Base-by-base conservation (phyloP, 371 early-diverging fungal genomes). In the Batkoa obscura region DNA sequence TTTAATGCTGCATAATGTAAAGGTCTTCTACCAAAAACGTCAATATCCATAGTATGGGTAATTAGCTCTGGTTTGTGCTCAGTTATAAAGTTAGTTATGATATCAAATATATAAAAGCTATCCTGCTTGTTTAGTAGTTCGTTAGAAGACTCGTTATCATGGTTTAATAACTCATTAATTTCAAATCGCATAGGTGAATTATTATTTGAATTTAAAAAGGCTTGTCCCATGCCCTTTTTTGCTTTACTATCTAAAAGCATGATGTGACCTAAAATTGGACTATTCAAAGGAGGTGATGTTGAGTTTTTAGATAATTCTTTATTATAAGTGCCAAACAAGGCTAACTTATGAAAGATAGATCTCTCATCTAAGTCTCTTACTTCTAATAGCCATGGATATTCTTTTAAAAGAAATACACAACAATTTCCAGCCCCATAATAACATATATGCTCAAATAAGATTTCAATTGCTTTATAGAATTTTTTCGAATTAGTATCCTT, bases 1-100 rank as follows among this genome's bases (percentile, higher is more conserved):
- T 74, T 65, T 64, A 79, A 70, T 6, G 77, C 76, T 1, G 81
- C 78, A 55, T 83, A 83, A 52, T 85, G 86, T 38, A 83, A 59
- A 0, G 86, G 79, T 1, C 74, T 68, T 37, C 81, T 69, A 2
- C 83, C 82, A 54, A 72, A 66, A 3, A 58, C 58, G 2, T 64
- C 62, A 32, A 47, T 47, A 47, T 47, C 48, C 48, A 47, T 47
- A 12, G 31, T 32, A 23, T 47, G 15, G 48, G 31, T 8, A 10
- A 23, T 12, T 30, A 47, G n/a, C 9, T 9, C 9, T 12, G 64
- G 32, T 1, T 57, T 48, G 3, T 68, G 53, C 8, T 68, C 45
- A n/a, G 66, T 17, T 6, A 60, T 50, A 30, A 32, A 23, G 10
- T 42, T 38, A 1, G 65, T 56, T 13, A 71, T 43, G 32, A 60